Conservation (phyloP, 2,329 filamentous ascomycete genomes). For the Juglanconis juglandina region DNA sequence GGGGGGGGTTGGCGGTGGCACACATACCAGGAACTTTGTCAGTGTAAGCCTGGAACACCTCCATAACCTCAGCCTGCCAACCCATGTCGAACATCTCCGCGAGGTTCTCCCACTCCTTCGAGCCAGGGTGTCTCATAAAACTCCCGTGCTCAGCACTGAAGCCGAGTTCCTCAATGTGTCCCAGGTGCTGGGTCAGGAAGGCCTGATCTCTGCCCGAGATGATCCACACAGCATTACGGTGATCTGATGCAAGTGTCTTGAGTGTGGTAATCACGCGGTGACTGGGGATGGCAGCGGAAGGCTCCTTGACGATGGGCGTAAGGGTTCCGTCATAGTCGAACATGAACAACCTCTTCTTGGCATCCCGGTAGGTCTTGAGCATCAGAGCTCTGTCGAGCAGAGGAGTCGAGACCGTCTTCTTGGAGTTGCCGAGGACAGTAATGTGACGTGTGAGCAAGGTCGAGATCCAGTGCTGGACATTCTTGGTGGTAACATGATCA, state of each 20-base stretch:
- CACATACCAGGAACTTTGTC: conserved; percentile 74
- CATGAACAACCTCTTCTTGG: conserved; percentile 86
- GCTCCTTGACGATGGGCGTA: conserved; percentile 91
- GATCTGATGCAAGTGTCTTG: conserved; percentile 73
- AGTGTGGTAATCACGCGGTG: conserved; percentile 77
- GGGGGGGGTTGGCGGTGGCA: too few species aligned
- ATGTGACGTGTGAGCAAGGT: conserved; percentile 76
- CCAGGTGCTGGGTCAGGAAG: conserved; percentile 86
- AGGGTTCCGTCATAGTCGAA: conserved; percentile 98
- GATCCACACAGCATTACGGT: conserved; percentile 91
- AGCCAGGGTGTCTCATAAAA: conserved; percentile 80
- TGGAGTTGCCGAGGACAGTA: conserved; percentile 73
- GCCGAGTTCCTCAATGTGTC: conserved; percentile 85
- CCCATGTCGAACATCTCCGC: conserved; percentile 84
- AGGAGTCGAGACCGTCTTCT: conserved; percentile 73
- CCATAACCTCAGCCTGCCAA: conserved; percentile 83
- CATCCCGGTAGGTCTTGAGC: conserved; percentile 68
- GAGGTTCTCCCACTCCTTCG: conserved; percentile 80
- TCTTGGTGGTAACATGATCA: conserved; percentile 79
- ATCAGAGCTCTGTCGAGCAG: conserved; percentile 72
- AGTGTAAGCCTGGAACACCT: conserved; percentile 83
- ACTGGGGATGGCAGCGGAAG: conserved; percentile 82
- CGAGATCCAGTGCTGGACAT: conserved; percentile 80
- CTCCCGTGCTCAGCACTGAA: conserved; percentile 96
- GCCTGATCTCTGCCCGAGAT: conserved; percentile 92